These are phyloP conservation scores for Rhynchospora breviuscula DNA, from an alignment of 176 grass and related monocot genomes.

Conservation along the genomic window DNA sequence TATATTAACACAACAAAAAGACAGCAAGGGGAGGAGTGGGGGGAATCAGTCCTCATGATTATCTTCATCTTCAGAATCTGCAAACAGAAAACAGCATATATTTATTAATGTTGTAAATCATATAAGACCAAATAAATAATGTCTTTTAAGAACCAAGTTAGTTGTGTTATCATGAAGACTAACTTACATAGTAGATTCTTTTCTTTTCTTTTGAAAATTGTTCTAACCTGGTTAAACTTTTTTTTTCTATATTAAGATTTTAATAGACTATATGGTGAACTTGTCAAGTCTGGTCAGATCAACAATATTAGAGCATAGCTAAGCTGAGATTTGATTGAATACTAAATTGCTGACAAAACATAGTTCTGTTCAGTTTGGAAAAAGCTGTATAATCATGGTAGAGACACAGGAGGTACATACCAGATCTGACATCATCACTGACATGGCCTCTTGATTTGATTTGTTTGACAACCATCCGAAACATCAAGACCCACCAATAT, in stretches of 20 bases:
- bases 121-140: neutral
- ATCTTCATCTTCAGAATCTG: constrained; percentile 94
- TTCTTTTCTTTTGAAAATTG: too few relatives aligned
- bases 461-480: constrained; percentile 80
- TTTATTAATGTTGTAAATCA: neutral
- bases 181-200: too few relatives aligned
- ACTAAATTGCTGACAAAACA: neutral
- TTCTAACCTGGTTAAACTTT: too few relatives aligned
- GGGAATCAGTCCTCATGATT: constrained; percentile 58
- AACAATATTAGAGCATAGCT: neutral
- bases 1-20: constrained; percentile 19
- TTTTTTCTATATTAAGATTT: neutral
- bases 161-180: neutral
- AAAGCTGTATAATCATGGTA: constrained; percentile 3
- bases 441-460: constrained; percentile 64
- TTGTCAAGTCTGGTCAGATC: neutral
- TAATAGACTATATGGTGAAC: neutral
- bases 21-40: neutral
- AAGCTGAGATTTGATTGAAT: neutral
- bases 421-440: constrained; percentile 82
- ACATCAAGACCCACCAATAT: constrained; percentile 90
- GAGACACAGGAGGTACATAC: constrained; percentile 31
- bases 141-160: neutral
- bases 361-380: neutral
- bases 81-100: constrained; percentile 9